Percentiles rank a stretch among this genome's conserved stretches.
Evolutionary conservation across 2,329 filamentous ascomycete genomes (phyloP).

Genomic region (Aspergillus carbonarius): DNA sequence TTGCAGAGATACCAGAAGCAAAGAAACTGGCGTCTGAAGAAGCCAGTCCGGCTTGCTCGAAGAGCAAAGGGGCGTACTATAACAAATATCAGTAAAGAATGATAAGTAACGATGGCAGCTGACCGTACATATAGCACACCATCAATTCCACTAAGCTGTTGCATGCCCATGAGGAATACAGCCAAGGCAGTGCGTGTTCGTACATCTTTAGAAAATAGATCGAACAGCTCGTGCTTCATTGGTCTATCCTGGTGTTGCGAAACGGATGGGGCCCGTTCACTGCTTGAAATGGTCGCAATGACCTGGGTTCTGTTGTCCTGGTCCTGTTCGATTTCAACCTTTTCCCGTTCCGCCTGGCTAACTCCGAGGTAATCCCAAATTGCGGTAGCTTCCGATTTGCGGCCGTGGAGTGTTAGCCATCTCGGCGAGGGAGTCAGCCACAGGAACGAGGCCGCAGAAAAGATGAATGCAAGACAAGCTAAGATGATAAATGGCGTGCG

Average conservation of each 20-base stretch:
- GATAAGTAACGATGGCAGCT: background rate
- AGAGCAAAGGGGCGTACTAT: slow-evolving; percentile 61
- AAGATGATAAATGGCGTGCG: slow-evolving; percentile 56
- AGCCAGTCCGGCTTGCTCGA: slow-evolving; percentile 58
- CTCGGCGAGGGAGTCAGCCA: slow-evolving; percentile 57
- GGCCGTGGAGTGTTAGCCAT: slow-evolving; percentile 55
- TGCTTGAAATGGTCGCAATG: slow-evolving; percentile 2
- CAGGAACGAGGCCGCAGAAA: slow-evolving; percentile 41
- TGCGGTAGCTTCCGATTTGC: slow-evolving; percentile 46
- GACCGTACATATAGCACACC: slow-evolving; percentile 58
- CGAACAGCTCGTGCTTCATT: slow-evolving; percentile 25
- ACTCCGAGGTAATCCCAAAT: slow-evolving; percentile 47
- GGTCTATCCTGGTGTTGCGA: slow-evolving; percentile 6
- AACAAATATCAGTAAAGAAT: background rate
- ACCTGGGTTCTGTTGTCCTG: slow-evolving; percentile 3
- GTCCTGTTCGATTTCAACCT: slow-evolving; percentile 42
- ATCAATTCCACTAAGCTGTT: slow-evolving; percentile 63
- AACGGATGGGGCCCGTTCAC: background rate
- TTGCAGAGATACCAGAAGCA: slow-evolving; percentile 60
- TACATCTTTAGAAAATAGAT: slow-evolving; percentile 43
- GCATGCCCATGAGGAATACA: slow-evolving; percentile 59
- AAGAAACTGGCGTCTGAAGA: slow-evolving; percentile 57
- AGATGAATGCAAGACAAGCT: slow-evolving; percentile 40
- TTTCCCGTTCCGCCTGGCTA: slow-evolving; percentile 48
- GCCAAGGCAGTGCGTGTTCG: slow-evolving; percentile 52